Evolutionary conservation across 139 green algal species (phyloP).

Genomic region (Zygnema cylindricum): DNA sequence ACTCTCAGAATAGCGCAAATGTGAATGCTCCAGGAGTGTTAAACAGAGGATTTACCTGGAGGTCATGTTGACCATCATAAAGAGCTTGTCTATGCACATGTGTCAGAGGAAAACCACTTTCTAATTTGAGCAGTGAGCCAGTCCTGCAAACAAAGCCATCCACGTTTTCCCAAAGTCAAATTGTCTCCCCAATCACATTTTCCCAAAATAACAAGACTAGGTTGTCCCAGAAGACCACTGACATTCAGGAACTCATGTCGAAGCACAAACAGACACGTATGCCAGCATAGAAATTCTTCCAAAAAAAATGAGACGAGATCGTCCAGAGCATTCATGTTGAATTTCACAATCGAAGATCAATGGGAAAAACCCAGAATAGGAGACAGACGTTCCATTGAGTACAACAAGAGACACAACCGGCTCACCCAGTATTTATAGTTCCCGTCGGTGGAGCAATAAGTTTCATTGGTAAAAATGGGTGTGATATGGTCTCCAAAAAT

Average conservation of each 20-base stretch:
- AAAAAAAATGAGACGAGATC: background rate
- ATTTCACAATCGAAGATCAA: too few relatives aligned
- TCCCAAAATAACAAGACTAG: background rate
- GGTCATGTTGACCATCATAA: background rate
- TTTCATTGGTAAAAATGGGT: conserved; percentile 19
- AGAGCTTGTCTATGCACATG: background rate
- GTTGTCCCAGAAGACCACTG: background rate
- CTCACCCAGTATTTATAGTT: background rate
- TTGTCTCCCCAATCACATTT: background rate
- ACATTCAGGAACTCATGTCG: background rate
- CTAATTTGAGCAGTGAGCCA: background rate
- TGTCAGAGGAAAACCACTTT: background rate
- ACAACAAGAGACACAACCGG: too few relatives aligned
- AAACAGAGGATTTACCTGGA: conserved; percentile 5
- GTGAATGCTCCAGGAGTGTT: background rate
- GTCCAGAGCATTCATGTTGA: too few relatives aligned
- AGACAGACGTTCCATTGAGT: too few relatives aligned
- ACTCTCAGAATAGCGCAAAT: too few relatives aligned
- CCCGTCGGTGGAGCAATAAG: background rate
- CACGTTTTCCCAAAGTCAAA: background rate
- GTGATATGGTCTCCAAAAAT: background rate
- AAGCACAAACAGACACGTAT: background rate
- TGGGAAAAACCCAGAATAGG: too few relatives aligned
- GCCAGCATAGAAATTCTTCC: background rate
- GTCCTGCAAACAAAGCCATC: background rate